Evolutionary conservation across 2,329 filamentous ascomycete genomes (phyloP), one percentile per base, ranked within the genome.

Genomic region (Lachnellula subtilissima): DNA sequence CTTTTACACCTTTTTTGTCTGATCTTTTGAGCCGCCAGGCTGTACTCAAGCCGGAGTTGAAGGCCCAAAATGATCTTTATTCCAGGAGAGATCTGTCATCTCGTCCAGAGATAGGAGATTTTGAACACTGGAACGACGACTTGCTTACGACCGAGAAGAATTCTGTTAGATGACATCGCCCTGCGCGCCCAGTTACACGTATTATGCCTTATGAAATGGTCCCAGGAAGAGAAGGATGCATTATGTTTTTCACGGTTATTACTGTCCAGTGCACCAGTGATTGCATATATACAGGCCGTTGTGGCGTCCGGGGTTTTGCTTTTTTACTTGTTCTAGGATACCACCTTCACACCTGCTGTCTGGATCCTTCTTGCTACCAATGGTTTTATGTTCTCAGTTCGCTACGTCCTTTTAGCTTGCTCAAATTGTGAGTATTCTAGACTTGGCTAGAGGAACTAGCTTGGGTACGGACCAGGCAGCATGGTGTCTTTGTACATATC

Each of bases 281-380:
- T 65, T 67, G 66, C 67, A 69, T 66, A 57, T 58, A 61, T 62
- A 65, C 61, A 62, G 62, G 61, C 64, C 65, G 60, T 66, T 64
- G 55, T 59, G 66, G 64, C 58, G 65, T 58, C 59, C 55, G 50
- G 49, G 58, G 54, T 62, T 59, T 62, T 61, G 52, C 63, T 54
- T 59, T 60, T 46, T 36, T 63, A 40, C 39, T 58, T 49, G 49
- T 58, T 62, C 60, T 66, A 61, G 63, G 61, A 66, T 67, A 63
- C 62, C 62, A 56, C 57, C 48, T 58, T 62, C 60, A 62, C 49
- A 58, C 61, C 60, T 68, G 67, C 67, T 68, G 67, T 59, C 65
- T 70, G 67, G 67, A 65, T 62, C 55, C 56, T 25, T 45, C 1
- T 51, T 58, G 46, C 56, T 64, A 43, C 62, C 61, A 56, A 54